A percentile compares a stretch with the other conserved stretches of the same genome.
These are phyloP conservation scores for Pythium pyrilobum DNA, from an alignment of 352 stramenopile species.

Conservation along the genomic window DNA sequence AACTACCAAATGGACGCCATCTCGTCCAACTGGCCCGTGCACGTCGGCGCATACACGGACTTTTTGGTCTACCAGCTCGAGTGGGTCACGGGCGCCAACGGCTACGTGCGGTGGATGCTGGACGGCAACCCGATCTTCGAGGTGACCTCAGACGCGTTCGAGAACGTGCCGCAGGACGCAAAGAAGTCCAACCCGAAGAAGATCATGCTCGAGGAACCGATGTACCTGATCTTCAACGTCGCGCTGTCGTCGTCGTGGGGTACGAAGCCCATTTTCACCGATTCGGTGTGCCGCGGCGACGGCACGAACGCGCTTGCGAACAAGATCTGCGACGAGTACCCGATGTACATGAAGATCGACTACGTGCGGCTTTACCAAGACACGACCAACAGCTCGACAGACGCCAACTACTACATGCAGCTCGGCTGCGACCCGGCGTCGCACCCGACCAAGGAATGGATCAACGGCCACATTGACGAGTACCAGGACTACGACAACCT, in stretches of 20 bases:
- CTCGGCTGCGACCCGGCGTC: slow-evolving; percentile 28
- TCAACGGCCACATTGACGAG: slow-evolving; percentile 30
- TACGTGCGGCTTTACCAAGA: slow-evolving; percentile 29
- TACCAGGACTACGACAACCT: slow-evolving; percentile 31
- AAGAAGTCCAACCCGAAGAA: slow-evolving; percentile 48
- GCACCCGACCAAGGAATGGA: slow-evolving; percentile 36
- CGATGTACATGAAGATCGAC: slow-evolving; percentile 38
- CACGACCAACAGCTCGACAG: slow-evolving; percentile 9
- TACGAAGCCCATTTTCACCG: slow-evolving; percentile 42
- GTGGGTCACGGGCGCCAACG: slow-evolving; percentile 59
- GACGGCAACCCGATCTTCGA: slow-evolving; percentile 54
- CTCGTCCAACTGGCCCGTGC: slow-evolving; percentile 66
- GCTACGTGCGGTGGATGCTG: slow-evolving; percentile 70
- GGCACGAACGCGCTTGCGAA: slow-evolving; percentile 30
- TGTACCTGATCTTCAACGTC: slow-evolving; percentile 93
- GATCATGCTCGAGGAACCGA: slow-evolving; percentile 84
- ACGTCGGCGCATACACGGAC: slow-evolving; percentile 47
- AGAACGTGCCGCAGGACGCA: slow-evolving; percentile 42
- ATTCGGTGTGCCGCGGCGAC: slow-evolving; percentile 33
- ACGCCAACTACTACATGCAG: slow-evolving; percentile 22
- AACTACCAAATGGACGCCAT: slow-evolving; percentile 80
- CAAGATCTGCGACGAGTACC: slow-evolving; percentile 37
- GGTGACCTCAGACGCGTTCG: slow-evolving; percentile 44
- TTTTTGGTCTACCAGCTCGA: slow-evolving; percentile 67
- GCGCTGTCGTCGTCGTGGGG: slow-evolving; percentile 89